phyloP scores from a whole-genome alignment of 73 alveolate species.

The Paramecium tetraurelia region DNA sequence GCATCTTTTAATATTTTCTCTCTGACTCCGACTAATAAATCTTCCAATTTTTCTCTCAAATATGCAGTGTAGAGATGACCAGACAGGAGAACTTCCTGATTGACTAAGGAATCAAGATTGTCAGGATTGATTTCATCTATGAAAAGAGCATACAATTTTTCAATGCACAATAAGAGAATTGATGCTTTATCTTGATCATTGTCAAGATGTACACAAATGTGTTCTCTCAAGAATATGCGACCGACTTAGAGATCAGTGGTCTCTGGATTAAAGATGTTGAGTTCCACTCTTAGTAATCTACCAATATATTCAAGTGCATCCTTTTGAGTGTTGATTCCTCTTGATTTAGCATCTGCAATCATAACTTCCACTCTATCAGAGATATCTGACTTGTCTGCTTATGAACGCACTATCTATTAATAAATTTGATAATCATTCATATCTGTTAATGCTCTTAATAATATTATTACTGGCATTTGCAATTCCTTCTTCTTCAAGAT shows the following conservation, averaged over 20 bases:
- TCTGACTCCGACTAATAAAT: constrained; percentile 86
- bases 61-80: constrained; percentile 95
- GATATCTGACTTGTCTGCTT: constrained; percentile 83
- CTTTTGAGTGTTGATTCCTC: constrained; percentile 77
- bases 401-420: constrained; percentile 85
- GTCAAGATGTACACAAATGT: constrained; percentile 88
- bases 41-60: constrained; percentile 92
- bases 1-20: constrained; percentile 83
- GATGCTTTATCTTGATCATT: constrained; percentile 86
- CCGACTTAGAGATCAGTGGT: constrained; percentile 95
- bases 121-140: constrained; percentile 90
- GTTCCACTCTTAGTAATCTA: constrained; percentile 81
- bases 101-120: constrained; percentile 93
- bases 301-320: constrained; percentile 93
- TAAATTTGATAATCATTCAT: constrained; percentile 91
- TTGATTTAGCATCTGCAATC: constrained; percentile 84
- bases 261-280: constrained; percentile 78
- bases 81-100: constrained; percentile 90
- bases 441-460: constrained; percentile 86
- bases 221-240: constrained; percentile 80
- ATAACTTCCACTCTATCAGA: constrained; percentile 97
- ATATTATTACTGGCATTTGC: constrained; percentile 91
- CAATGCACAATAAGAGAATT: constrained; percentile 87
- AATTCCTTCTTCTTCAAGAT: constrained; percentile 92
- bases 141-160: constrained; percentile 93